Percentiles rank a stretch among this genome's conserved stretches.
Conservation (phyloP, 1,284 basidiomycete species). For the Cutaneotrichosporon mucoides region DNA sequence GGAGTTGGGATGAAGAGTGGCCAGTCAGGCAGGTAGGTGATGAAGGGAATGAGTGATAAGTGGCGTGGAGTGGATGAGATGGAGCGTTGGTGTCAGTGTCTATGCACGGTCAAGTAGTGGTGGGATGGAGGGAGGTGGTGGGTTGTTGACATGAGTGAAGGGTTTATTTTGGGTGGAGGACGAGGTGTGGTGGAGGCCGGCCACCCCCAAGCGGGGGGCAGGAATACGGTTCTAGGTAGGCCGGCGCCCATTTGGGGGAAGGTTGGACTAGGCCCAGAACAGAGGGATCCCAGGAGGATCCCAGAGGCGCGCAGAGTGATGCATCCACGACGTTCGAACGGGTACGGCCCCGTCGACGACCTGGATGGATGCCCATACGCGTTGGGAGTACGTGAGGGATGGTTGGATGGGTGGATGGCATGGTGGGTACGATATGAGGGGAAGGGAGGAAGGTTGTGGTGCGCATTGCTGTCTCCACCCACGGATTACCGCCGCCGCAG, state of each 20-base stretch:
- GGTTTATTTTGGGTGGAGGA: neutral
- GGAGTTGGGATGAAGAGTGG: neutral
- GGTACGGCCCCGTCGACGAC: neutral
- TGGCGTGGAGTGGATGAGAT: neutral
- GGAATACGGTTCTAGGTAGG: neutral
- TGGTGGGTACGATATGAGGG: neutral
- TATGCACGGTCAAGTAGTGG: neutral
- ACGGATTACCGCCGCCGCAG: neutral
- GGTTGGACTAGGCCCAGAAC: too few relatives aligned
- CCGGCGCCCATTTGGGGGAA: neutral
- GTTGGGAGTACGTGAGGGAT: neutral
- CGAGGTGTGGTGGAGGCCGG: constrained; percentile 1
- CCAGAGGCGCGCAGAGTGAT: neutral
- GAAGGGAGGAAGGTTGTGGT: neutral
- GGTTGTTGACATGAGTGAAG: neutral
- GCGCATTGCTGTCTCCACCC: neutral
- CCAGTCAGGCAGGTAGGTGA: neutral
- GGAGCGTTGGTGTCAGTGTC: neutral
- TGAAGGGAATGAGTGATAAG: neutral
- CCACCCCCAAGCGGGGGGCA: neutral
- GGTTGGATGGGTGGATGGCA: neutral
- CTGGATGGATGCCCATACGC: neutral
- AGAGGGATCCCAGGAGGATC: neutral
- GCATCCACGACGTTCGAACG: neutral
- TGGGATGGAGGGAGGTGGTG: constrained; percentile 1